A percentile compares a stretch with the other conserved stretches of the same genome.
Conservation (phyloP, 2,329 filamentous ascomycete species). For the Aspergillus sp. region DNA sequence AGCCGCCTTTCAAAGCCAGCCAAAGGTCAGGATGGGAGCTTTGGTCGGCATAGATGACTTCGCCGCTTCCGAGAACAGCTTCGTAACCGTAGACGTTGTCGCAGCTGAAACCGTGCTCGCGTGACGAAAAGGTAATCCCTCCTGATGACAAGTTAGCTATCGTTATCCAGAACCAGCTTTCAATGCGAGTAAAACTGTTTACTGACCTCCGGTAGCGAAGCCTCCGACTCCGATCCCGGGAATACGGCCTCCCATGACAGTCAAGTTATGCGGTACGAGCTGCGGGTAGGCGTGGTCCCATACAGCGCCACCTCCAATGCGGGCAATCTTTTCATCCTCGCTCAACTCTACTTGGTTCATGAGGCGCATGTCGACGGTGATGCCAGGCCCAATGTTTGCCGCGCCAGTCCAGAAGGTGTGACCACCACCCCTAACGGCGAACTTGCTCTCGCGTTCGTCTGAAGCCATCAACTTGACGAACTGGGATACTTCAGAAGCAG, state of each 20-base stretch:
- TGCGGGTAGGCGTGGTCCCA: conserved; percentile 31
- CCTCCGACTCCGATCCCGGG: conserved; percentile 23
- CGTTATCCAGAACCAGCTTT: conserved; percentile 14
- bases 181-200: too few relatives aligned
- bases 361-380: too few relatives aligned
- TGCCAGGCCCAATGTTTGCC: too few relatives aligned
- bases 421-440: too few relatives aligned
- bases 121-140: conserved; percentile 22
- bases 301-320: too few relatives aligned
- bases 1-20: conserved; percentile 37
- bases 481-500: too few relatives aligned
- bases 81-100: conserved; percentile 25
- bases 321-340: too few relatives aligned
- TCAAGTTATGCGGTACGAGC: conserved; percentile 13
- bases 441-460: too few relatives aligned
- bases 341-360: too few relatives aligned
- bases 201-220: too few relatives aligned
- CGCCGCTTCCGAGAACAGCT: conserved; percentile 32
- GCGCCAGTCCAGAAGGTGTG: too few relatives aligned
- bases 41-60: conserved; percentile 29
- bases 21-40: conserved; percentile 27
- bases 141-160: conserved; percentile 3
- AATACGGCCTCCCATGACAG: conserved; percentile 20
- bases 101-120: conserved; percentile 22
- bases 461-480: too few relatives aligned